These are phyloP conservation scores for Ceratocystis cubensis DNA, from an alignment of 2,329 filamentous ascomycete species.

Conservation along the genomic window DNA sequence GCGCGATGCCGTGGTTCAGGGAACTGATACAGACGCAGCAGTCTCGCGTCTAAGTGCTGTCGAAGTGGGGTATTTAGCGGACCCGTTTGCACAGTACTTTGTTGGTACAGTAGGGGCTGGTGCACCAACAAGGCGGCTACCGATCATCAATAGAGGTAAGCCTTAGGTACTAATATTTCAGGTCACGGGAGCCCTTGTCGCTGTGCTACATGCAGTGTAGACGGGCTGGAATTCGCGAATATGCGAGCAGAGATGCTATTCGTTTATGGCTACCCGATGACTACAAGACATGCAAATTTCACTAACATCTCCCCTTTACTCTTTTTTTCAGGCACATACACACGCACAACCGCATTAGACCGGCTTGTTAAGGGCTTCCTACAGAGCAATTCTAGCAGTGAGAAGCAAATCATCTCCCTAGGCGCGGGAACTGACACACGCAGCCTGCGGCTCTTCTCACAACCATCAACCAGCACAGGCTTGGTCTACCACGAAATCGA, in stretches of 20 bases:
- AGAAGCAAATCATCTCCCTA: constrained; percentile 74
- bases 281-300: background rate
- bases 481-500: constrained; percentile 87
- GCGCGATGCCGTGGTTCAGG: constrained; percentile 67
- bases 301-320: constrained; percentile 1
- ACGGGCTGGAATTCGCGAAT: background rate
- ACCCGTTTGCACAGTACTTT: constrained; percentile 64
- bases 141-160: constrained; percentile 86
- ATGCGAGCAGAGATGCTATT: no score
- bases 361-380: constrained; percentile 63
- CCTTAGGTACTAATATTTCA: background rate
- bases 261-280: background rate
- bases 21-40: constrained; percentile 84
- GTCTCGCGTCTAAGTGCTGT: constrained; percentile 83
- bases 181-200: background rate
- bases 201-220: background rate
- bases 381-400: constrained; percentile 26
- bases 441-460: constrained; percentile 58
- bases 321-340: constrained; percentile 62
- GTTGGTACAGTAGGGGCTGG: constrained; percentile 32
- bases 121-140: constrained; percentile 52
- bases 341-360: constrained; percentile 75
- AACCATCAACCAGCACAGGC: constrained; percentile 26
- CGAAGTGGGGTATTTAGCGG: constrained; percentile 68
- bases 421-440: constrained; percentile 91